Evolutionary conservation across 257 asterid species (phyloP), one percentile per base, ranked within the genome.

Genomic region (Paraleonurus japonicus): DNA sequence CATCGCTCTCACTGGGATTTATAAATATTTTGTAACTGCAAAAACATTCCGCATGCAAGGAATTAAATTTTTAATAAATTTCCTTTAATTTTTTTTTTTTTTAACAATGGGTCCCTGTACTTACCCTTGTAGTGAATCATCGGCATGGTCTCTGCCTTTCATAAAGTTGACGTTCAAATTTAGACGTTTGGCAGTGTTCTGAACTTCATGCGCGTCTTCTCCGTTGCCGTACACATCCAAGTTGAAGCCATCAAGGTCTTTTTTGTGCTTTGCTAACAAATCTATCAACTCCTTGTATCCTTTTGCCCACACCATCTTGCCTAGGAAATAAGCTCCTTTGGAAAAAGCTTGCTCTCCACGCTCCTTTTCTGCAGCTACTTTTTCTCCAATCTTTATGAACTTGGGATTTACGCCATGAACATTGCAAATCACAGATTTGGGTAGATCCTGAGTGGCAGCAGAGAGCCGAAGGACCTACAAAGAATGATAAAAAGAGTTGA

Each of bases 251-350:
- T 88, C 87, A 16, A 95, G 93, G 63, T 90, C 91, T 12, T 75
- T 88, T 67, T 86, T 87, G 70, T 87, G 95, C 84, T 82, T 90
- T 65, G 92, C 81, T 70, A 95, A 72, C 81, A 95, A 84, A 79
- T 95, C 96, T 74, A 92, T 89, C 86, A 95, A 75, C 86, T 95
- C 99, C 78, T 81, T 85, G 55, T 95, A 92, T 65, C 99, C 99
- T 84, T 95, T 95, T 20, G 99, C 99, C 99, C 99, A 95, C 53
- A 95, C 99, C 98, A 95, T 88, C 92, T 95, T 95, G 78, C 98
- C 98, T 32, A 92, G 66, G 85, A 95, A 95, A 84, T 95, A 95
- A 45, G 99, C 98, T 75, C 99, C 99, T 83, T 90, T 88, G 7
- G 94, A 86, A 78, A 95, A 95, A 41, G 84, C 73, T 73, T 76